Base-by-base conservation (phyloP, 495 filamentous ascomycete species). In the Aspergillus kassunensis region DNA sequence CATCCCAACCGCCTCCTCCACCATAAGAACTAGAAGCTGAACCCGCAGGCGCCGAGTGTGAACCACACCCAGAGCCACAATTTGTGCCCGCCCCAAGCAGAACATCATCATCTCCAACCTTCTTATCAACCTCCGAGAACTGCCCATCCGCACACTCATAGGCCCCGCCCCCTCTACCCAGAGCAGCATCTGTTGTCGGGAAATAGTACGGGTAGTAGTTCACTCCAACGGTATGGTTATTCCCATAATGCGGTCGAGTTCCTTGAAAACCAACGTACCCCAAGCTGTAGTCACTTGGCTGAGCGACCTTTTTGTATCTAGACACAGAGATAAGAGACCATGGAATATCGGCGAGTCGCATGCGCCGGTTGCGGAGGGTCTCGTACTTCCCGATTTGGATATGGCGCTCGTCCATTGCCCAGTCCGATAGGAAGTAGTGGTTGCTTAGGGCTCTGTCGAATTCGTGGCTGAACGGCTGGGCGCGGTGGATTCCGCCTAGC, bases 401-500 rank as follows among this genome's bases (percentile, higher is more conserved):
- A 0, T 27, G 12, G n/a, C 45, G 45, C 0, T 35, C 12, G 3
- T 53, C 34, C 13, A 54, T 40, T 1, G 65, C 58, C 67, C 65
- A 72, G 13, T 51, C 46, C 5, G 68, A 59, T 9, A 72, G 51
- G 48, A 72, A 70, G 46, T 62, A 72, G 39, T 65, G 57, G 10
- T 59, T 54, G 39, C 61, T 62, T 4, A 54, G 52, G 0, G 63
- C 68, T 2, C 51, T 21, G 10, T 72, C 69, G 46, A 57, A 71
- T 44, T 49, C 51, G 35, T 75, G 71, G 40, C 64, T 69, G 52
- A 58, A 71, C 3, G 71, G 72, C 47, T 73, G 72, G 13, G 72
- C 72, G 23, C 69, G 64, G 46, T 75, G 72, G 46, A 72, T 71
- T 6, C 72, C 72, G 19, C 69, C 69, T 11, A 70, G 60, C 49